A percentile compares a stretch with the other conserved stretches of the same genome.
Conservation (phyloP, 306 rosid genomes). For the Calophaca sinica region DNA sequence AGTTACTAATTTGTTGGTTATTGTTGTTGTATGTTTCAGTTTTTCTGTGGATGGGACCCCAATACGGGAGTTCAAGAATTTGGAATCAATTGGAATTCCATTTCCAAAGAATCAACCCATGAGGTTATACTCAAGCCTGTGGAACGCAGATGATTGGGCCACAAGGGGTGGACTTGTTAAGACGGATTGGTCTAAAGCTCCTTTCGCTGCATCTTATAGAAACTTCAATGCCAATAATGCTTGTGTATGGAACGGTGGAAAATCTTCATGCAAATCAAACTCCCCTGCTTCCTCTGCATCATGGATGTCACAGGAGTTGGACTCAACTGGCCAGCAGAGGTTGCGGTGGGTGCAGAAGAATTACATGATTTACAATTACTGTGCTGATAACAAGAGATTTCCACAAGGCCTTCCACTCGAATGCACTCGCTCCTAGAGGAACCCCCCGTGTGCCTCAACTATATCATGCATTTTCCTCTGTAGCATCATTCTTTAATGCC, state of each 20-base stretch:
- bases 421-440: constrained; percentile 44
- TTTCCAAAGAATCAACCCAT: constrained; percentile 73
- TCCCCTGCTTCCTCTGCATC: constrained; percentile 28
- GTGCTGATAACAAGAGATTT: constrained; percentile 62
- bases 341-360: constrained; percentile 68
- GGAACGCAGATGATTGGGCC: constrained; percentile 92
- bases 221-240: constrained; percentile 68
- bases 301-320: constrained; percentile 64
- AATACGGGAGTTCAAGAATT: constrained; percentile 76
- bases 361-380: constrained; percentile 73
- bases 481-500: neutral
- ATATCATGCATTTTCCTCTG: too few relatives aligned
- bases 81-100: constrained; percentile 61
- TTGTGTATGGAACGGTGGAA: constrained; percentile 59
- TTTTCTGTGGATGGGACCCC: constrained; percentile 76
- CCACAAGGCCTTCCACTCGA: constrained; percentile 68
- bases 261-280: constrained; percentile 58
- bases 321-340: constrained; percentile 54
- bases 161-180: constrained; percentile 75
- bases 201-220: constrained; percentile 69
- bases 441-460: too few relatives aligned
- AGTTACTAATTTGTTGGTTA: too few relatives aligned
- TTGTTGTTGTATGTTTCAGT: constrained; percentile 38
- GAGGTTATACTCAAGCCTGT: constrained; percentile 70
- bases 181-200: constrained; percentile 76